A percentile compares a stretch with the other conserved stretches of the same genome.
These are phyloP conservation scores for Aspergillus versicolor DNA, from an alignment of 2,329 filamentous ascomycete genomes.

Conservation along the genomic window DNA sequence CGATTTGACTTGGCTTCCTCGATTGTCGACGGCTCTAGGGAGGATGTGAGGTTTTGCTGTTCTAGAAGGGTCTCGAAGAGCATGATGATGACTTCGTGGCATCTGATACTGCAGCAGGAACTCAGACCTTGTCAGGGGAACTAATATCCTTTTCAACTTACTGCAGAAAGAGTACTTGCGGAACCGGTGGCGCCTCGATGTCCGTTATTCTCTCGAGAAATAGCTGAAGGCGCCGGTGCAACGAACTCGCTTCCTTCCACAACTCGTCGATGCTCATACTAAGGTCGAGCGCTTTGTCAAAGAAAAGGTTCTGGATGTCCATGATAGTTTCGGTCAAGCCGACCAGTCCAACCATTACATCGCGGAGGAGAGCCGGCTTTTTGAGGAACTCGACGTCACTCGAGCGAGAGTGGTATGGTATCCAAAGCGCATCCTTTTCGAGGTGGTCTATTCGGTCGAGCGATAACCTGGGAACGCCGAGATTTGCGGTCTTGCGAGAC, in stretches of 20 bases:
- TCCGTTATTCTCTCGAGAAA: conserved; percentile 21
- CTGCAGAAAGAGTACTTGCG: conserved; percentile 31
- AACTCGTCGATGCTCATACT: conserved; percentile 15
- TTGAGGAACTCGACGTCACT: conserved; percentile 26
- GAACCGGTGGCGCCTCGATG: conserved; percentile 20
- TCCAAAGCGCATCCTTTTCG: conserved; percentile 26
- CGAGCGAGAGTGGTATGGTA: conserved; percentile 34
- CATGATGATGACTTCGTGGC: conserved; percentile 25
- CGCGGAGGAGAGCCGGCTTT: conserved; percentile 28
- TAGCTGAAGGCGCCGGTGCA: conserved; percentile 22
- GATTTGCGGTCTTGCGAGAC: conserved; percentile 19
- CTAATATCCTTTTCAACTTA: conserved; percentile 18
- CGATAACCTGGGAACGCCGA: conserved; percentile 19
- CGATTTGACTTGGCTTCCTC: conserved; percentile 18
- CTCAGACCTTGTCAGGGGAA: conserved; percentile 12
- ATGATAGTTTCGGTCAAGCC: conserved; percentile 24
- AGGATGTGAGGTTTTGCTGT: conserved; percentile 13
- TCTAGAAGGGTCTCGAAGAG: conserved; percentile 26
- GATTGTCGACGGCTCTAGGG: conserved; percentile 8
- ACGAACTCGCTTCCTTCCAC: conserved; percentile 16
- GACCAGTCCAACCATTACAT: conserved; percentile 22
- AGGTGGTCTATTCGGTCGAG: conserved; percentile 15
- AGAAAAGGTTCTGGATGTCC: conserved; percentile 26
- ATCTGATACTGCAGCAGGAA: conserved; percentile 26
- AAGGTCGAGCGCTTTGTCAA: conserved; percentile 19